Evolutionary conservation across 2,329 filamentous ascomycete species (phyloP).

Genomic region (Aspergillus fumigatus): DNA sequence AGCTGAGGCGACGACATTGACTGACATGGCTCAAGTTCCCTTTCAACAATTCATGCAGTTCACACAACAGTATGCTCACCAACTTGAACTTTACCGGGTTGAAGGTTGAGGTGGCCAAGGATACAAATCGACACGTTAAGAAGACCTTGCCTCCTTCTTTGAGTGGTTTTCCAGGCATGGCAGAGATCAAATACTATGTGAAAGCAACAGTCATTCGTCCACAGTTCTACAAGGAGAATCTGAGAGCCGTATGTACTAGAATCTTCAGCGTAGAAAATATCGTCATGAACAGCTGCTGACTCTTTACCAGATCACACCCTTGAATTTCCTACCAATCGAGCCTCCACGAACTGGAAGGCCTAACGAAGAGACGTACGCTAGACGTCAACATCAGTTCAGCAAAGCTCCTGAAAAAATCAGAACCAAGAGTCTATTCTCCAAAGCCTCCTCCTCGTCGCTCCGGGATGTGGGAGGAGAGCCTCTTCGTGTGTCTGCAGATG

Average conservation of each 20-base stretch:
- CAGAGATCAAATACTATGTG: slow-evolving; percentile 88
- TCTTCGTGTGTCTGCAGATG: slow-evolving; percentile 69
- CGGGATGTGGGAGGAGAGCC: slow-evolving; percentile 31
- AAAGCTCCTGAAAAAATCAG: slow-evolving; percentile 37
- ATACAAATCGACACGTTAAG: slow-evolving; percentile 63
- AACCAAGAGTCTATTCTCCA: slow-evolving; percentile 59
- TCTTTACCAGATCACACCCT: slow-evolving; percentile 45
- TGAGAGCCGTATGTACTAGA: slow-evolving; percentile 48
- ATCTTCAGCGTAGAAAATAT: neutral
- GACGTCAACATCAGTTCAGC: slow-evolving; percentile 62
- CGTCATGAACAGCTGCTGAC: neutral
- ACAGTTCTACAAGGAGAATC: slow-evolving; percentile 85
- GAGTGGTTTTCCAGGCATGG: slow-evolving; percentile 78
- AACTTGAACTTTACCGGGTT: slow-evolving; percentile 44
- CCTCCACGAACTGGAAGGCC: slow-evolving; percentile 66
- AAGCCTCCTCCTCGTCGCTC: slow-evolving; percentile 24
- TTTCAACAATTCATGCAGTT: slow-evolving; percentile 47
- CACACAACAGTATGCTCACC: slow-evolving; percentile 42
- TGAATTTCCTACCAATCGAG: slow-evolving; percentile 91
- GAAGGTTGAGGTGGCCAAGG: slow-evolving; percentile 42
- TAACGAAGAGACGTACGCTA: slow-evolving; percentile 77
- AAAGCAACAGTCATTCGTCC: slow-evolving; percentile 94
- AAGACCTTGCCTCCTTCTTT: slow-evolving; percentile 84
- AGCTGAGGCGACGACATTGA: neutral
- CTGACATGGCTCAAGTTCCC: slow-evolving; percentile 35